Evolutionary conservation across 2,329 filamentous ascomycete species (phyloP), one percentile per base, ranked within the genome.

Genomic region (Trichoderma hamatum): DNA sequence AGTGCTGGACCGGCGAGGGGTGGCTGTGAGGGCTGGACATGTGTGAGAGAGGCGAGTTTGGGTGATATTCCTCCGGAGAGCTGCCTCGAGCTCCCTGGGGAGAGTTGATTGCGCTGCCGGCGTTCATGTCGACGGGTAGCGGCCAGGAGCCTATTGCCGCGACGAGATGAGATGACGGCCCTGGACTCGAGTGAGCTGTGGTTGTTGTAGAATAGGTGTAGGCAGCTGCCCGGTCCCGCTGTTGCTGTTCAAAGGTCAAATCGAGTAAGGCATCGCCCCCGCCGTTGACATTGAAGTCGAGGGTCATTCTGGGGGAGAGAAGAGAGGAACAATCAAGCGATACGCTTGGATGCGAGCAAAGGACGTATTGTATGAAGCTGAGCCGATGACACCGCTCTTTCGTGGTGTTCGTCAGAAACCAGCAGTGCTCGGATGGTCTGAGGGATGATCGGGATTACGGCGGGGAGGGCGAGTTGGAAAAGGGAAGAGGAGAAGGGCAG

Each of bases 221-320:
- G 58, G 66, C 66, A 64, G 81, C 82, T 79, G 82, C 83, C 72
- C 84, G 83, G 76, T 86, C 87, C 77, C 84, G 84, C 73, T 86
- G 83, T 80, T 84, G 83, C 75, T 84, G 84, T 78, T 89, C 85
- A 80, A 85, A 89, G 74, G 81, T 84, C 76, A 89, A 82, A 77
- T 89, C 87, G 77, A 90, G 77, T 76, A 90, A 84, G 77, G 83
- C 85, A 79, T 89, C 86, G 79, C 83, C 84, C 77, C 80, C 78
- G 80, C 83, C 83, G 77, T 82, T 82, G 78, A 81, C 76, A 80
- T 85, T 85, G 82, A 87, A 90, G 77, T 89, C 85, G 82, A 86
- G 85, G 80, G 84, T 85, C 88, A 83, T 82, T 76, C 77, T 82
- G 78, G 75, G 68, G 73, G 74, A 76, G 75, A 75, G 76, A 74